Base-by-base conservation (phyloP, 108 stramenopile species). In the Nannochloropsis gaditana region DNA sequence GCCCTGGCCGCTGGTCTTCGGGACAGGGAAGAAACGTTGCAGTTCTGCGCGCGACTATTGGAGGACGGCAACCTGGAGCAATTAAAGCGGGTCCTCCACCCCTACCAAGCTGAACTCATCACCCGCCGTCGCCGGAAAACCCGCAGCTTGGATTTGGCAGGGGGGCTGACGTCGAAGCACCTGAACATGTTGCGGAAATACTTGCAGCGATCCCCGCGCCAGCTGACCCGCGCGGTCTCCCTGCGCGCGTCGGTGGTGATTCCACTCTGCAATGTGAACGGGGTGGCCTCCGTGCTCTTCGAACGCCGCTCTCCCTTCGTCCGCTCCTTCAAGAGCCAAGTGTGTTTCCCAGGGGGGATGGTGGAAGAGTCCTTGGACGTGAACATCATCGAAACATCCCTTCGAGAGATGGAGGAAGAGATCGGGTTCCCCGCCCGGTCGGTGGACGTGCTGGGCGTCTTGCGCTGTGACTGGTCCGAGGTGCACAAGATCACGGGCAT, bases 401-500 rank as follows among this genome's bases (percentile, higher is more conserved):
- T 98, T 19, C 84, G 97, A 59, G 97, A 98, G 87, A 96, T 98
- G 96, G 93, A 95, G 44, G 97, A 98, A 91, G 97, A 98, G 89
- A 95, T 96, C 83, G 95, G 94, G 31, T 92, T 96, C 73, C 87
- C 83, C 3, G 86, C 83, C 21, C 43, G 88, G 4, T 84, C 87
- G 59, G 90, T 90, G 11, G 87, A 90, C 79, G 94, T 95, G 9
- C 81, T 96, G 31, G 96, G 96, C 9, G 93, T 95, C 9, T 86
- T 96, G 82, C 92, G 96, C 81, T 95, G 95, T 84, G 95, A 96
- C 86, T 96, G 95, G 95, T 93, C 94, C 81, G 93, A 94, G 86
- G 86, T 87, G 59, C 82, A 92, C 93, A 94, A 93, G 85, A 91
- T 95, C 82, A 95, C 94, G 5, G 95, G 95, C 10, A 93, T 95